phyloP scores from a whole-genome alignment of 1,284 basidiomycete species.

The Xerocomus nothofagi region DNA sequence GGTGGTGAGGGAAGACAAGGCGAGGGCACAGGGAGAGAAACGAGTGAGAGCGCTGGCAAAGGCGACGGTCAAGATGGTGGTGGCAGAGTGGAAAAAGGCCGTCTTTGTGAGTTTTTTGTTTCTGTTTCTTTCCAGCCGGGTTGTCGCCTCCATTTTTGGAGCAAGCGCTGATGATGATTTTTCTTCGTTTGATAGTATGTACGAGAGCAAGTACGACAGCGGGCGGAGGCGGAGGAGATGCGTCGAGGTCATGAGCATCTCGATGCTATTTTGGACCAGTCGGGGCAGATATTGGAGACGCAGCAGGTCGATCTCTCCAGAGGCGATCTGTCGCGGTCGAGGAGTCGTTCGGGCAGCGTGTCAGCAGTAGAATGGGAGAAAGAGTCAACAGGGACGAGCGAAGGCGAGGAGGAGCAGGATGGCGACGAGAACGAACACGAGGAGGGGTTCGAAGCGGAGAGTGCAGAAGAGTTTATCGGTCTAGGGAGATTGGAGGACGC shows the following conservation, averaged over 20 bases:
- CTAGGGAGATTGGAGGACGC: constrained; percentile 19
- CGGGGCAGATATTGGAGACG: constrained; percentile 82
- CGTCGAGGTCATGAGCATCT: constrained; percentile 80
- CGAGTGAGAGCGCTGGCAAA: constrained; percentile 70
- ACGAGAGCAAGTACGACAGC: constrained; percentile 31
- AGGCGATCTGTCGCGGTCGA: constrained; percentile 40
- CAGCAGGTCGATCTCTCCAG: constrained; percentile 72
- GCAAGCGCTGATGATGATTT: constrained; percentile 4
- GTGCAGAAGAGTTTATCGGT: constrained; percentile 30
- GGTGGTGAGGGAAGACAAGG: constrained; percentile 64
- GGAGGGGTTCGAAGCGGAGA: constrained; percentile 23
- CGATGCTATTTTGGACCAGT: constrained; percentile 88
- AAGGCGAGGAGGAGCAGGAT: constrained; percentile 14
- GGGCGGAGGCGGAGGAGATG: constrained; percentile 56
- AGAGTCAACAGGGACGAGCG: constrained; percentile 51
- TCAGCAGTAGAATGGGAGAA: constrained; percentile 41
- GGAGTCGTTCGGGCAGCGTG: constrained; percentile 57
- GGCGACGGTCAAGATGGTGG: constrained; percentile 68
- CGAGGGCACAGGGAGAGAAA: constrained; percentile 65
- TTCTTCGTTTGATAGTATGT: constrained; percentile 21
- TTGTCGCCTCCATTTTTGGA: not conserved
- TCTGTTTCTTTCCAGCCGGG: not conserved
- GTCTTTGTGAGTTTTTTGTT: constrained; percentile 64
- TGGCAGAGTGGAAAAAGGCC: constrained; percentile 87
- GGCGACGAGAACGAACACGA: constrained; percentile 16